phyloP scores from a whole-genome alignment of 1,284 basidiomycete genomes.

The Ganoderma boninense region DNA sequence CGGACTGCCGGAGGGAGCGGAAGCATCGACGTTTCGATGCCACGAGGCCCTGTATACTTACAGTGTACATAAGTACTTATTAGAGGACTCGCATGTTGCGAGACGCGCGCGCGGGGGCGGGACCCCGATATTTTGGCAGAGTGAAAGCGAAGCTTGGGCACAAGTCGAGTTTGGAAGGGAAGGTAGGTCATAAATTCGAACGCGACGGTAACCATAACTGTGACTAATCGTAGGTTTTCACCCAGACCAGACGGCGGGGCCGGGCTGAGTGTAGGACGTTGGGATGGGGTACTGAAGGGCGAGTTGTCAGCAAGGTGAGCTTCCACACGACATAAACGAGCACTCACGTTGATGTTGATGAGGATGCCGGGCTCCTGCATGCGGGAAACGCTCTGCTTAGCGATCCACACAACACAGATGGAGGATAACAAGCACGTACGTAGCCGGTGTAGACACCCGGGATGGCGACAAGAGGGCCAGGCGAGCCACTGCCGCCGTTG shows the following conservation, averaged over 20 bases:
- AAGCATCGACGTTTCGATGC: neutral
- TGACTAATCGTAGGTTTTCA: constrained; percentile 19
- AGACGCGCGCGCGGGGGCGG: no score
- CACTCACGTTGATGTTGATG: constrained; percentile 41
- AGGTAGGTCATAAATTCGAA: neutral
- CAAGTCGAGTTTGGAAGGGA: neutral
- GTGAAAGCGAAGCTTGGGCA: neutral
- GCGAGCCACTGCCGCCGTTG: constrained; percentile 45
- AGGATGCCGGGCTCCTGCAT: constrained; percentile 39
- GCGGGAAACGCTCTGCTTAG: neutral
- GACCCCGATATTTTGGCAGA: neutral
- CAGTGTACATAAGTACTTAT: no score
- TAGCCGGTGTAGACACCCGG: constrained; percentile 49
- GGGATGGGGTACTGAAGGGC: constrained; percentile 30
- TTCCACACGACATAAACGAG: neutral
- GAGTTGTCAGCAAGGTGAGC: neutral
- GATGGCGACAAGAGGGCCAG: constrained; percentile 47
- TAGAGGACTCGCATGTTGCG: no score
- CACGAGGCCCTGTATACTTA: no score
- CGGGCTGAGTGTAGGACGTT: constrained; percentile 34
- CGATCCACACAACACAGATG: neutral
- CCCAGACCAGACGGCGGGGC: constrained; percentile 34
- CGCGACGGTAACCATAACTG: neutral
- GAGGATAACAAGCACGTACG: neutral
- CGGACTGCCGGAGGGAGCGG: neutral